A percentile compares a stretch with the other conserved stretches of the same genome.
These are phyloP conservation scores for Ceratobasidium sp. DNA, from an alignment of 1,284 basidiomycete genomes.

Conservation along the genomic window DNA sequence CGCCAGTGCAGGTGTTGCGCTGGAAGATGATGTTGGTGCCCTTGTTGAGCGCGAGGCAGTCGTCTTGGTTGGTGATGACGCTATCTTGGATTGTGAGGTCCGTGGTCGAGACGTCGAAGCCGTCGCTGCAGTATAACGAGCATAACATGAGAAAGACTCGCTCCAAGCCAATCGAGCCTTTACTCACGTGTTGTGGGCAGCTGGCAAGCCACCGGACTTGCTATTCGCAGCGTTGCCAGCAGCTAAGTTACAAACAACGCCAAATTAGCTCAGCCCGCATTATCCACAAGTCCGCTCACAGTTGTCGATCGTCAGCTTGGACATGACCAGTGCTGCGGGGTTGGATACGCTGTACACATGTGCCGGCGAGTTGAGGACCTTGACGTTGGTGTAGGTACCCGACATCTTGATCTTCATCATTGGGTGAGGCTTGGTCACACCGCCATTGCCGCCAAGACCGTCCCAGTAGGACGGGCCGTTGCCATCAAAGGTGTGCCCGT, in stretches of 20 bases:
- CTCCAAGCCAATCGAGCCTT: neutral
- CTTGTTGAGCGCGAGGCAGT: conserved; percentile 50
- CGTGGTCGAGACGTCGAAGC: conserved; percentile 42
- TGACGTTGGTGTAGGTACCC: conserved; percentile 43
- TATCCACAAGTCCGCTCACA: conserved; percentile 47
- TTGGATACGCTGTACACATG: conserved; percentile 56
- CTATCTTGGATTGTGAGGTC: conserved; percentile 40
- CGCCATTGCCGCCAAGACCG: conserved; percentile 55
- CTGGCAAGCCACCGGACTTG: conserved; percentile 58
- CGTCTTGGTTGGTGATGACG: conserved; percentile 50
- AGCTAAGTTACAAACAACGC: conserved; percentile 47
- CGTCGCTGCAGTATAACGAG: conserved; percentile 41
- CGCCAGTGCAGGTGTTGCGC: conserved; percentile 14
- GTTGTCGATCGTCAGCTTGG: conserved; percentile 44
- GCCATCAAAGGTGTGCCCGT: conserved; percentile 61
- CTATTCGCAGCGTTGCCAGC: conserved; percentile 59
- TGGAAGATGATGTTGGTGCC: conserved; percentile 46
- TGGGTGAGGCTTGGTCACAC: conserved; percentile 60
- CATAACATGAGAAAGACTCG: neutral
- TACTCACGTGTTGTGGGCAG: conserved; percentile 57
- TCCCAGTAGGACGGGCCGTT: conserved; percentile 63
- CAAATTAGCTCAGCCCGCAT: neutral
- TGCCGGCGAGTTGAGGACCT: conserved; percentile 62
- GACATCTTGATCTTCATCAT: conserved; percentile 52
- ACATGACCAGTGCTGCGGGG: conserved; percentile 50